phyloP scores from a whole-genome alignment of 1,284 basidiomycete genomes.

The Taiwanofungus camphoratus region DNA sequence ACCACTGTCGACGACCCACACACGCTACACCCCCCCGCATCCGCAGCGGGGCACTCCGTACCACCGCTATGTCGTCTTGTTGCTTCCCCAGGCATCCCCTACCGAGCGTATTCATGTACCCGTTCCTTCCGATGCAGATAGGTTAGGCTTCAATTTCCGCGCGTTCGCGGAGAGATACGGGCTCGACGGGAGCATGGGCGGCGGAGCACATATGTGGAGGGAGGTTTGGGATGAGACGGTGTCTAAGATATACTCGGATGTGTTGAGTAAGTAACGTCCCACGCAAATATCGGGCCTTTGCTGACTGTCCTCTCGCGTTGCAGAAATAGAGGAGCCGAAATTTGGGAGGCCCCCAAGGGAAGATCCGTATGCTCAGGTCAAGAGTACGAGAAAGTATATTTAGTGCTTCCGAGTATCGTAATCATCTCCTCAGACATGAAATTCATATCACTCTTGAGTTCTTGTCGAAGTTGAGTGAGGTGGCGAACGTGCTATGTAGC shows the following conservation, averaged over 20 bases:
- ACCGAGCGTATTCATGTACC: slow-evolving; percentile 35
- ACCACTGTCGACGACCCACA: slow-evolving; percentile 42
- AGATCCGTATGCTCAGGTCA: slow-evolving; percentile 51
- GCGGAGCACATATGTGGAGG: slow-evolving; percentile 83
- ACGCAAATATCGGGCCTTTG: slow-evolving; percentile 9
- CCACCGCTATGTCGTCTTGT: slow-evolving; percentile 77
- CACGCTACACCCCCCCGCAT: slow-evolving; percentile 80
- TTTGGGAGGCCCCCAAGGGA: slow-evolving; percentile 51
- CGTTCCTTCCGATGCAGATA: slow-evolving; percentile 31
- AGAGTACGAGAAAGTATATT: slow-evolving; percentile 47
- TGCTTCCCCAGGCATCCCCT: slow-evolving; percentile 62
- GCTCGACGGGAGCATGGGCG: slow-evolving; percentile 48
- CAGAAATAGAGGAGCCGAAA: slow-evolving; percentile 58
- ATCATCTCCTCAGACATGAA: neutral
- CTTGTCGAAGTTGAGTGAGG: too few species aligned
- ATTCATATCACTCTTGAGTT: too few species aligned
- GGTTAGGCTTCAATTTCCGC: slow-evolving; percentile 61
- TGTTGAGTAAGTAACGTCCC: slow-evolving; percentile 53
- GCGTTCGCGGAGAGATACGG: slow-evolving; percentile 52
- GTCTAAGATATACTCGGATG: slow-evolving; percentile 57
- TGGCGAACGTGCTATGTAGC: too few species aligned
- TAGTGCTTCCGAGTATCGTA: slow-evolving; percentile 15
- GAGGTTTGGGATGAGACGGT: slow-evolving; percentile 71
- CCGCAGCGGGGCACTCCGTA: slow-evolving; percentile 81
- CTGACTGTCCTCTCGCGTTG: slow-evolving; percentile 8